Conservation (phyloP, 257 asterid genomes). For the Ajuga chamaepitys region DNA sequence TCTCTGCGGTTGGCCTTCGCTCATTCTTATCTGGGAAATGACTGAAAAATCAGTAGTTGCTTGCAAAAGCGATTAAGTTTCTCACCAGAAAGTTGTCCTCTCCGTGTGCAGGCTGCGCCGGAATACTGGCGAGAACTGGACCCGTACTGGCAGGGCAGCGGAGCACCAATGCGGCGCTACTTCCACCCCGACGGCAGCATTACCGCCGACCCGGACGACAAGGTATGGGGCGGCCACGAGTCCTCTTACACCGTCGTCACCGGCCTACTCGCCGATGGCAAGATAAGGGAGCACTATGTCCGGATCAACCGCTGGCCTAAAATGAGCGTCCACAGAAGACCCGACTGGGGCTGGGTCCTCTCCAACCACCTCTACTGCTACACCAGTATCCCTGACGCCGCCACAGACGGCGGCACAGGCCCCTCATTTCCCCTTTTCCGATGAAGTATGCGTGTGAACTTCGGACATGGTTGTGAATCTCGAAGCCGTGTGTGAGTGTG, state of each 20-base stretch:
- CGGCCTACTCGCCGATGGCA: constrained; percentile 45
- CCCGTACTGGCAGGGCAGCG: constrained; percentile 62
- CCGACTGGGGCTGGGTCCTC: constrained; percentile 79
- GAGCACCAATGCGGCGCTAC: constrained; percentile 47
- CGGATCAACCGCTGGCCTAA: constrained; percentile 76
- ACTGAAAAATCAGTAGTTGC: background rate
- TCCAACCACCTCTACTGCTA: constrained; percentile 43
- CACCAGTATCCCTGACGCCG: constrained; percentile 59
- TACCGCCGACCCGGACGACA: constrained; percentile 55
- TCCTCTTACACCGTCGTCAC: constrained; percentile 68
- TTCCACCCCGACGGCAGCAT: constrained; percentile 83
- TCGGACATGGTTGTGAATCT: too few species aligned
- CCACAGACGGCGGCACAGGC: constrained; percentile 46
- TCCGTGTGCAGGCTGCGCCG: constrained; percentile 52
- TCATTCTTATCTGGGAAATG: too few species aligned
- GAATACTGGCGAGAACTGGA: constrained; percentile 69
- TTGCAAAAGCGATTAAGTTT: background rate
- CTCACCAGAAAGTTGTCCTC: background rate
- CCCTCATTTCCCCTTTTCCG: constrained; percentile 24
- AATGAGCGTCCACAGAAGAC: constrained; percentile 44
- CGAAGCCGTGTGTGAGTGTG: background rate
- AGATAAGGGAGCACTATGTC: constrained; percentile 65
- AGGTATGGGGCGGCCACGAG: constrained; percentile 91
- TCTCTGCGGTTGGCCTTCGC: too few species aligned
- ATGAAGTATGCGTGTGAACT: background rate